These are phyloP conservation scores for Neurospora intermedia DNA, from an alignment of 495 filamentous ascomycete genomes.

Conservation along the genomic window DNA sequence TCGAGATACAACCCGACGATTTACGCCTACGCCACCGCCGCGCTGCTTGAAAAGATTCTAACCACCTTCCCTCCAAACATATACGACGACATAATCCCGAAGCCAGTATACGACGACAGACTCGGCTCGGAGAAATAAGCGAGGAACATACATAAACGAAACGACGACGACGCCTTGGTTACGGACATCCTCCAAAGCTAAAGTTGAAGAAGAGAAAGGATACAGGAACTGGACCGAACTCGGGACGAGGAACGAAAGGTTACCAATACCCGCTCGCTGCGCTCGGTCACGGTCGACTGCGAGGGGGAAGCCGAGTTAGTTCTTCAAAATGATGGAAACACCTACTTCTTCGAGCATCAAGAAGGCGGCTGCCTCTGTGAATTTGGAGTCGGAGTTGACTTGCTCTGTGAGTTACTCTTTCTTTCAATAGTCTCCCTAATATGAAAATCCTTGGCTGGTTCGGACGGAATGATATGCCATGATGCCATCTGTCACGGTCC, in stretches of 20 bases:
- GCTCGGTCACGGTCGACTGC: background rate
- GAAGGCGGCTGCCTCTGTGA: slow-evolving; percentile 24
- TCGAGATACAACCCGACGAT: background rate
- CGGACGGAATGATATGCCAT: background rate
- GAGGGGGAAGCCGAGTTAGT: background rate
- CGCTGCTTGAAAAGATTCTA: background rate
- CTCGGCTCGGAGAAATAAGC: background rate
- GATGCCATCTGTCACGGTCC: background rate
- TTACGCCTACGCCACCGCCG: background rate
- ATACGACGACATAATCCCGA: background rate
- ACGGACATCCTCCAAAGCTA: background rate
- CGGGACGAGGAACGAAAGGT: background rate
- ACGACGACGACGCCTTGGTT: background rate
- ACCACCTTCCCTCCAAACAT: background rate
- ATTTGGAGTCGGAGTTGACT: slow-evolving; percentile 80
- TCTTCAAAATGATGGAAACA: background rate
- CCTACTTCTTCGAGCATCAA: background rate
- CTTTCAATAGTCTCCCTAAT: background rate
- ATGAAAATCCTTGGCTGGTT: background rate
- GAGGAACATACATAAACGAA: background rate
- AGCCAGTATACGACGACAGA: background rate
- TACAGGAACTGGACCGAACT: background rate
- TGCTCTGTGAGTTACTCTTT: slow-evolving; percentile 60
- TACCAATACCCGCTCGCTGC: background rate
- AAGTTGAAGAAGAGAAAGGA: background rate